Conservation (phyloP, 495 filamentous ascomycete species). For the Elasticomyces elasticus region DNA sequence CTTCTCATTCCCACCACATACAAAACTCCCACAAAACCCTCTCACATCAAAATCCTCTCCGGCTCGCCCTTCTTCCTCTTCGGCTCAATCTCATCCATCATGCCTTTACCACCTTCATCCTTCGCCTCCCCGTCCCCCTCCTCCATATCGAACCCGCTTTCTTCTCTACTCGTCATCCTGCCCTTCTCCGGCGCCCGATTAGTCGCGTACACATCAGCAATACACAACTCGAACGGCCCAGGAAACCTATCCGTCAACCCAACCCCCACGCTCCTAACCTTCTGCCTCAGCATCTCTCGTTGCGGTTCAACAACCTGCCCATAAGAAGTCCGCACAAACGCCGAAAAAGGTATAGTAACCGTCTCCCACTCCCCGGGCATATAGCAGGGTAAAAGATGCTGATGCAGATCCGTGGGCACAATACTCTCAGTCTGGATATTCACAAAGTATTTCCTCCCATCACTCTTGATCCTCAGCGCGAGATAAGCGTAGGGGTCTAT, state of each 20-base stretch:
- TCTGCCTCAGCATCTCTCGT: constrained; percentile 71
- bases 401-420: constrained; percentile 86
- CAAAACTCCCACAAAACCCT: too few species aligned
- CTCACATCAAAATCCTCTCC: constrained; percentile 24
- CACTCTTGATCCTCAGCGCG: constrained; percentile 79
- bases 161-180: constrained; percentile 9
- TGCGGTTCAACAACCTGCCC: constrained; percentile 87
- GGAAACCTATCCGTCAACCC: constrained; percentile 80
- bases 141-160: constrained; percentile 18
- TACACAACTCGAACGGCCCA: constrained; percentile 72
- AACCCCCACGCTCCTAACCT: constrained; percentile 75
- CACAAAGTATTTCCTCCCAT: constrained; percentile 85
- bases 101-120: constrained; percentile 5
- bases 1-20: too few species aligned
- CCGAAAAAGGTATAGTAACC: constrained; percentile 73
- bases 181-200: constrained; percentile 42
- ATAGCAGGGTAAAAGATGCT: constrained; percentile 79
- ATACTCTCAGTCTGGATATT: constrained; percentile 93
- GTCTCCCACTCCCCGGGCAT: constrained; percentile 87
- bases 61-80: constrained; percentile 21
- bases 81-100: constrained; percentile 21
- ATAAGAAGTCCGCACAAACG: constrained; percentile 90
- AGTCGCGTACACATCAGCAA: constrained; percentile 78
- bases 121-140: constrained; percentile 1
- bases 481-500: constrained; percentile 82